phyloP scores from a whole-genome alignment of 768 basidiomycete genomes.

The Hygrophoropsis aurantiaca region DNA sequence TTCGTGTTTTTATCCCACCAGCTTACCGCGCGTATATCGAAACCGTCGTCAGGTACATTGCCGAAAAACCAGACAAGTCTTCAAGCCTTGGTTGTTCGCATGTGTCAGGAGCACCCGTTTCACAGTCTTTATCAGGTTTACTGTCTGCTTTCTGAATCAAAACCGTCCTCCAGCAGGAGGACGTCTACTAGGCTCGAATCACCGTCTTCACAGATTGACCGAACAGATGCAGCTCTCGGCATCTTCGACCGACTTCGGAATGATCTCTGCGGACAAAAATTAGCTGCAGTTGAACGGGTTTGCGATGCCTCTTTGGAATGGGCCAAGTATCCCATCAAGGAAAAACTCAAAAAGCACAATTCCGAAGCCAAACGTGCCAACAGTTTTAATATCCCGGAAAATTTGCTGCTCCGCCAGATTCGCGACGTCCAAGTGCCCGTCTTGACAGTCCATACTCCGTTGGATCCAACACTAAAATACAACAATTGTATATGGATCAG shows the following conservation, averaged over 20 bases:
- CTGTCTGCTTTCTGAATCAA: slow-evolving; percentile 53
- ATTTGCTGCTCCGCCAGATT: slow-evolving; percentile 47
- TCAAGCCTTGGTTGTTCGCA: slow-evolving; percentile 62
- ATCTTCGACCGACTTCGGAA: slow-evolving; percentile 57
- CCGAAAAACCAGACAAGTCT: slow-evolving; percentile 56
- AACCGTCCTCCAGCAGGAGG: slow-evolving; percentile 32
- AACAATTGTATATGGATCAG: slow-evolving; percentile 66
- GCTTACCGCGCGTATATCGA: slow-evolving; percentile 84
- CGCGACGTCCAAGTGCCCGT: slow-evolving; percentile 73
- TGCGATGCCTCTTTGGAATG: slow-evolving; percentile 71
- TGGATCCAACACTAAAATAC: slow-evolving; percentile 74
- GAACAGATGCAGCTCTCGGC: slow-evolving; percentile 61
- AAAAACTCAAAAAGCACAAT: slow-evolving; percentile 20
- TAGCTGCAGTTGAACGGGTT: slow-evolving; percentile 55
- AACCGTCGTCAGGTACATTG: slow-evolving; percentile 26
- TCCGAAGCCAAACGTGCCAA: slow-evolving; percentile 20
- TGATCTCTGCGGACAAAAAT: slow-evolving; percentile 39
- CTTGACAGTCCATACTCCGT: slow-evolving; percentile 65
- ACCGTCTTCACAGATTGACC: slow-evolving; percentile 51
- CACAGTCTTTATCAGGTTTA: slow-evolving; percentile 91
- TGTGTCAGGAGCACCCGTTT: slow-evolving; percentile 91
- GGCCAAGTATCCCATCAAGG: slow-evolving; percentile 61
- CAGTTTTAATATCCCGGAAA: slow-evolving; percentile 43
- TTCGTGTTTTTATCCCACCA: slow-evolving; percentile 93
- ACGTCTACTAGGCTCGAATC: slow-evolving; percentile 45